These are phyloP conservation scores for Cnidoscolus chayamansa DNA, from an alignment of 441 rosid genomes.

Conservation along the genomic window DNA sequence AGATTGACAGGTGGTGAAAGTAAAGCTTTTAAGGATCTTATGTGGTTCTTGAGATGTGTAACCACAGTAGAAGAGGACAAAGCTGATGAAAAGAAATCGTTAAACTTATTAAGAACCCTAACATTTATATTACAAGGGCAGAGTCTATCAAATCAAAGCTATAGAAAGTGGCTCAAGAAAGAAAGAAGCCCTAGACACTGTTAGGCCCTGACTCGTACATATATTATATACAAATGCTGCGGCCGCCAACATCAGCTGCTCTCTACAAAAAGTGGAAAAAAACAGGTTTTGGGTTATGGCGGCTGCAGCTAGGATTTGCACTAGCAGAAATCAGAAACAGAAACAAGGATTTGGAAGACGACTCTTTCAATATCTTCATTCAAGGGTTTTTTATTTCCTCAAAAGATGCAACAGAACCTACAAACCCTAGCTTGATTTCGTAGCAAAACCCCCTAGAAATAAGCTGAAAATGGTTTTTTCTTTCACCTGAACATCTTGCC, in stretches of 20 bases:
- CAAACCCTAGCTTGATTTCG: conserved; percentile 47
- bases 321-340: no score
- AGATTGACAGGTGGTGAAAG: conserved; percentile 19
- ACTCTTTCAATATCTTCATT: neutral
- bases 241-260: conserved; percentile 42
- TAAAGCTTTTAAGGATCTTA: conserved; percentile 1
- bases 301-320: conserved; percentile 33
- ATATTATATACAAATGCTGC: conserved; percentile 10
- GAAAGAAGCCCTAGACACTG: conserved; percentile 22
- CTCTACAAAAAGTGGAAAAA: conserved; percentile 22
- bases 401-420: conserved; percentile 24
- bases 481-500: conserved; percentile 73
- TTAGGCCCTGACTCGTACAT: conserved; percentile 11
- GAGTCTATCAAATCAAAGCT: conserved; percentile 19
- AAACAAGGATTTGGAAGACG: neutral
- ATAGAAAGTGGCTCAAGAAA: neutral
- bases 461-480: conserved; percentile 1
- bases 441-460: conserved; percentile 13
- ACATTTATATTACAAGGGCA: neutral
- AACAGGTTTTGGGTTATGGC: conserved; percentile 33
- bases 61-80: conserved; percentile 25
- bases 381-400: conserved; percentile 14
- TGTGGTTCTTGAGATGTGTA: neutral
- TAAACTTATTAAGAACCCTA: neutral
- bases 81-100: conserved; percentile 34